phyloP scores from a whole-genome alignment of 306 rosid genomes.

The Trifolium fragiferum region DNA sequence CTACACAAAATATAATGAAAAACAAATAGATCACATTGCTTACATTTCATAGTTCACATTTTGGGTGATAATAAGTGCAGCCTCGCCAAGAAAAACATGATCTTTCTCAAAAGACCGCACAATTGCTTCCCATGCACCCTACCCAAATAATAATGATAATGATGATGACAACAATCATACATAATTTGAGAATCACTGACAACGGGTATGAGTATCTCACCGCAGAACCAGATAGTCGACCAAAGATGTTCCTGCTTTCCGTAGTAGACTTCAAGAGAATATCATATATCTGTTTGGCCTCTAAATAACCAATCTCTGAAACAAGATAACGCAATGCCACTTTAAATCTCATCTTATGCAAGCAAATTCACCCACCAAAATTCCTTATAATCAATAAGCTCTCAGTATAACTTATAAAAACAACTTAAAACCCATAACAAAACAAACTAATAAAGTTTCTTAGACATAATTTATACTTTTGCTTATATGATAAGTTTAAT shows the following conservation, averaged over 20 bases:
- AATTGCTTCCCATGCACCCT: conserved; percentile 93
- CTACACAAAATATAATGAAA: conserved; percentile 7
- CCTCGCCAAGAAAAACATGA: conserved; percentile 91
- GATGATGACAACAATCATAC: not conserved
- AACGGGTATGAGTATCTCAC: conserved; percentile 50
- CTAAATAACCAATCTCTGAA: conserved; percentile 82
- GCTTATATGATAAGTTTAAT: not conserved
- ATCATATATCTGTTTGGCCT: conserved; percentile 76
- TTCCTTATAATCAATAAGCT: not conserved
- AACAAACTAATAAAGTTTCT: no score
- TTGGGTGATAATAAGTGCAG: conserved; percentile 82
- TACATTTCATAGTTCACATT: conserved; percentile 96
- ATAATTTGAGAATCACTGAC: not conserved
- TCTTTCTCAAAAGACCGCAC: conserved; percentile 80
- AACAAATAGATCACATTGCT: conserved; percentile 44
- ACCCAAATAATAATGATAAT: conserved; percentile 32
- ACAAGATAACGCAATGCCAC: conserved; percentile 23
- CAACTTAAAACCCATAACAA: not conserved
- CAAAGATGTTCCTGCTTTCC: conserved; percentile 88
- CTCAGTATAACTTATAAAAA: not conserved
- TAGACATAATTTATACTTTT: not conserved
- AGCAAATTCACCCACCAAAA: not conserved
- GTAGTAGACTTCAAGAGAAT: conserved; percentile 73
- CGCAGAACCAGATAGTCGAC: conserved; percentile 86
- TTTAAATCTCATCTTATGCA: conserved; percentile 20